A percentile compares a stretch with the other conserved stretches of the same genome.
Evolutionary conservation across 1,284 basidiomycete species (phyloP).

Genomic region (Heterobasidion annosum): DNA sequence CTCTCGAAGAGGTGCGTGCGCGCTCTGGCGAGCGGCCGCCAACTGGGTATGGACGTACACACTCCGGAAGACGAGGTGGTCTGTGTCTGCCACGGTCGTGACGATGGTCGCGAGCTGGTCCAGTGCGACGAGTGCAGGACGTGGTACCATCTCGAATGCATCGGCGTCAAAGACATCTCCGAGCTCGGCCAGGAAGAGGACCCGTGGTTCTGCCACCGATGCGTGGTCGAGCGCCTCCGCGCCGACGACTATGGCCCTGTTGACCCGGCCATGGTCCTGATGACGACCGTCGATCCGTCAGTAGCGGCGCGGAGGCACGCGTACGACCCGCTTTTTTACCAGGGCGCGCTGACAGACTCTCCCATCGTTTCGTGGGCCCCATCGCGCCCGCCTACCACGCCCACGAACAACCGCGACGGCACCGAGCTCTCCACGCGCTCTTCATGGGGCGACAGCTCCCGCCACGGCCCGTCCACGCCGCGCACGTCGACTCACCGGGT

Average conservation of each 20-base stretch:
- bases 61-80: conserved; percentile 28
- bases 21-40: conserved; percentile 39
- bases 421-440: conserved; percentile 16
- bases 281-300: conserved; percentile 25
- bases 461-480: conserved; percentile 43
- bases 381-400: conserved; percentile 4
- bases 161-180: conserved; percentile 50
- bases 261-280: not conserved
- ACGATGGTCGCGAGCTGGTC: conserved; percentile 62
- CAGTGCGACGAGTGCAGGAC: conserved; percentile 68
- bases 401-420: not conserved
- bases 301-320: conserved; percentile 20
- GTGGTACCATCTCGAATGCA: conserved; percentile 73
- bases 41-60: conserved; percentile 8
- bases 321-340: not conserved
- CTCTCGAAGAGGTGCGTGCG: conserved; percentile 61
- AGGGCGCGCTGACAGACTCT: conserved; percentile 3
- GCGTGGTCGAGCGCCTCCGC: conserved; percentile 20
- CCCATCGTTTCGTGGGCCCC: conserved; percentile 2
- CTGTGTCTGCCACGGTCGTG: conserved; percentile 58
- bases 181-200: conserved; percentile 70
- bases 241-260: not conserved
- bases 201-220: conserved; percentile 61
- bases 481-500: conserved; percentile 29
- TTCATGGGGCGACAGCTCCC: conserved; percentile 35